Evolutionary conservation across 2,329 filamentous ascomycete species (phyloP), one percentile per base, ranked within the genome.

Genomic region (Simplicillium sp.): DNA sequence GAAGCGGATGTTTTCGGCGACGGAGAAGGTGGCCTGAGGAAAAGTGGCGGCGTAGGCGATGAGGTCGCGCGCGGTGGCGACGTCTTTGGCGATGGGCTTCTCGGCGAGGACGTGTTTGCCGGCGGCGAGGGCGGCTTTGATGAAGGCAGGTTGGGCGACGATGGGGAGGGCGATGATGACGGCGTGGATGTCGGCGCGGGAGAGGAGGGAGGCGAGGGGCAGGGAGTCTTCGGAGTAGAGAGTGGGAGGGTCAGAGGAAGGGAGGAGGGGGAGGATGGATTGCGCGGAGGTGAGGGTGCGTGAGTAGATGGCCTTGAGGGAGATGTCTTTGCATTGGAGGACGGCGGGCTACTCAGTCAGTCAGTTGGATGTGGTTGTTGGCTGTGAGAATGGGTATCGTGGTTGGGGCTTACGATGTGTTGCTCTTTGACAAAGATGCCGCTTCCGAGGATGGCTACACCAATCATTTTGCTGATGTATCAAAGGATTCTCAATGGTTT

Each of bases 1-100:
- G 61, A 78, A 87, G 38, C 84, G 73, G 54, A 77, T 84, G 60
- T 89, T 87, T 59, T 89, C 85, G 0, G 82, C 84, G 3, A 89
- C 70, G 12, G 67, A 67, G 61, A 78, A 77, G 6, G 69, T 71
- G 11, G 45, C 45, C 11, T 50, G 51, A 5, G 65, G 44, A n/a
- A n/a, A n/a, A 3, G 43, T 39, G 15, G 48, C 46, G 44, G 58
- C 57, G 46, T 52, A 60, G 5, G 52, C 57, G 33, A 73, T 59
- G 8, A 73, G 61, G 42, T 59, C 53, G 46, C 58, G 50, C 13
- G 60, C 69, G 2, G 55, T 51, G 2, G 65, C 62, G 8, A 81
- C 59, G 48, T 82, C 75, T 48, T 74, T 71, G 3, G 75, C 80
- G 33, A 84, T 67, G 29, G 82, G 81, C 61, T 85, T 85, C 61